phyloP scores from a whole-genome alignment of 1,284 basidiomycete genomes.

The Ceratobasidium sp. region DNA sequence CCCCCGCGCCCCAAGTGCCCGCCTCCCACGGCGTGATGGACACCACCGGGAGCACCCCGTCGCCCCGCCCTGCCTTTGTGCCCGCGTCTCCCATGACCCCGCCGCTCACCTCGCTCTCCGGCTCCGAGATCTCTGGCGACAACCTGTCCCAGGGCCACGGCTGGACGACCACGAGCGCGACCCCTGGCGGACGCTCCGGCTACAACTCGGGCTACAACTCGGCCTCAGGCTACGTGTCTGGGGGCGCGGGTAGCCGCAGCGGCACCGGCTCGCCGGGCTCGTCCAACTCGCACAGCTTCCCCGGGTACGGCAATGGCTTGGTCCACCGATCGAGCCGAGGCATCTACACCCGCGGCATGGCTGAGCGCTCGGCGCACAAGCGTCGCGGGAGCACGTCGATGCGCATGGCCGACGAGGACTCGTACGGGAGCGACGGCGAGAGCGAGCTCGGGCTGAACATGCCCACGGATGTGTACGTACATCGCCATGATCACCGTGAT shows the following conservation, averaged over 20 bases:
- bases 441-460: slow-evolving; percentile 39
- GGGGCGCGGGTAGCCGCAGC: slow-evolving; percentile 30
- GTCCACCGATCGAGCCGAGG: slow-evolving; percentile 45
- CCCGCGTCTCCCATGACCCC: slow-evolving; percentile 45
- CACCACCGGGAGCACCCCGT: slow-evolving; percentile 36
- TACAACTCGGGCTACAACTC: slow-evolving; percentile 44
- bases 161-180: slow-evolving; percentile 35
- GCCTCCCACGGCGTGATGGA: slow-evolving; percentile 26
- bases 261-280: slow-evolving; percentile 25
- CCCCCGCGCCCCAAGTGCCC: slow-evolving; percentile 2
- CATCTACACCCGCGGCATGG: slow-evolving; percentile 40
- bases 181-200: slow-evolving; percentile 18
- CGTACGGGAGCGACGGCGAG: slow-evolving; percentile 43
- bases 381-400: slow-evolving; percentile 28
- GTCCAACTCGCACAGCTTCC: slow-evolving; percentile 27
- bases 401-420: slow-evolving; percentile 44
- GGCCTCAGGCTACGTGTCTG: slow-evolving; percentile 37
- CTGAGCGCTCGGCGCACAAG: slow-evolving; percentile 30
- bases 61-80: slow-evolving; percentile 42
- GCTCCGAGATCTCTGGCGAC: slow-evolving; percentile 46
- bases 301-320: slow-evolving; percentile 35
- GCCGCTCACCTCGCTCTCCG: slow-evolving; percentile 43
- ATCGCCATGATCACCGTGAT: neutral
- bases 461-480: slow-evolving; percentile 43
- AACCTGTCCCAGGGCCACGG: slow-evolving; percentile 37